Evolutionary conservation across 1,284 basidiomycete species (phyloP).

Genomic region (Phellopilus nigrolimitatus): DNA sequence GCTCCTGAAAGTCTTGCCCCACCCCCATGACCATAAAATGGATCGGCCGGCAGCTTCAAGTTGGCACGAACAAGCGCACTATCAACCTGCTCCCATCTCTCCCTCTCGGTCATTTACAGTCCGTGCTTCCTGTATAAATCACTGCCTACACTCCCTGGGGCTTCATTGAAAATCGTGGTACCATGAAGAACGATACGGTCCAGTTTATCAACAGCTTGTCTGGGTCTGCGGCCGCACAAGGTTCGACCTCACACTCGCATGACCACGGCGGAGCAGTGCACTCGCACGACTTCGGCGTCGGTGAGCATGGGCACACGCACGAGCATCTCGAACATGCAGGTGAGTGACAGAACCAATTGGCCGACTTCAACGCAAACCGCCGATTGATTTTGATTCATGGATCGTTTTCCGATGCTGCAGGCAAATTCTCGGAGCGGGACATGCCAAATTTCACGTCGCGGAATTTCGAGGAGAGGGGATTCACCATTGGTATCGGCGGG

Average conservation of each 20-base stretch:
- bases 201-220: conserved; percentile 68
- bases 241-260: conserved; percentile 36
- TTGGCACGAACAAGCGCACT: too few species aligned
- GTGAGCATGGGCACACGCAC: conserved; percentile 87
- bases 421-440: conserved; percentile 91
- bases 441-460: conserved; percentile 82
- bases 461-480: conserved; percentile 91
- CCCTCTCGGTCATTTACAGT: too few species aligned
- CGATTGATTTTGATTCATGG: too few species aligned
- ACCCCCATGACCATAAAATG: too few species aligned
- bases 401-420: too few species aligned
- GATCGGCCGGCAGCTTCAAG: too few species aligned
- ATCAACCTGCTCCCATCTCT: too few species aligned
- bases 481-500: conserved; percentile 97
- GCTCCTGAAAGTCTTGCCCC: too few species aligned
- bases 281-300: conserved; percentile 42
- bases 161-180: too few species aligned
- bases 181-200: conserved; percentile 34
- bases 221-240: conserved; percentile 29
- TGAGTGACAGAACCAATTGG: conserved; percentile 37
- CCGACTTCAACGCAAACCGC: too few species aligned
- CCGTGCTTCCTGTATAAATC: too few species aligned
- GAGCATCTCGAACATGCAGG: conserved; percentile 87
- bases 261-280: conserved; percentile 37
- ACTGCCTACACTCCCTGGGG: too few species aligned